A percentile compares a stretch with the other conserved stretches of the same genome.
Conservation (phyloP, 1,284 basidiomycete species). For the Veloboletus limbatus region DNA sequence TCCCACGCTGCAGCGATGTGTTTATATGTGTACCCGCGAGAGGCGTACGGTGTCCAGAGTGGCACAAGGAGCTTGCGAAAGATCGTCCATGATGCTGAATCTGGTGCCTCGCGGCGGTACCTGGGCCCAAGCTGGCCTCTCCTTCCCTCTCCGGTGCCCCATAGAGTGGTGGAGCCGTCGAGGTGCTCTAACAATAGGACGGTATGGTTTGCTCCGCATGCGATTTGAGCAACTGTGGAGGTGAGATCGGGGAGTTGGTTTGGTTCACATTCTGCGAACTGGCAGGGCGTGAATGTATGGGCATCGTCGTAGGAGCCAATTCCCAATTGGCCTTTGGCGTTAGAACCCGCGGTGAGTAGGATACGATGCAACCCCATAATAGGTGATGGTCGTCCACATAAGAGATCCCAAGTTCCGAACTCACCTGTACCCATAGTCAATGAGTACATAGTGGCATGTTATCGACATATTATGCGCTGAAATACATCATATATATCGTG, state of each 20-base stretch:
- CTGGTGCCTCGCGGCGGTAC: neutral
- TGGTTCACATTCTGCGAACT: conserved; percentile 13
- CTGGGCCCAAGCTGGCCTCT: conserved; percentile 59
- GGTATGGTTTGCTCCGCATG: conserved; percentile 35
- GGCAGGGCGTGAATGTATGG: conserved; percentile 28
- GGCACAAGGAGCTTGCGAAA: conserved; percentile 49
- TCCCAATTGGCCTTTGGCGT: conserved; percentile 34
- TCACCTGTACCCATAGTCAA: neutral
- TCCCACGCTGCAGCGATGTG: conserved; percentile 75
- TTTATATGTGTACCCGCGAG: conserved; percentile 39
- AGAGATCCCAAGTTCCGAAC: too few relatives aligned
- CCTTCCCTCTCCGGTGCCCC: conserved; percentile 66
- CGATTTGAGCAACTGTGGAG: conserved; percentile 18
- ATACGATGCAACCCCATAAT: conserved; percentile 2
- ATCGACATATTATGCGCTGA: conserved; percentile 8
- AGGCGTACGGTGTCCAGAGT: conserved; percentile 28
- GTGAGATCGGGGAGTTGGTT: conserved; percentile 12
- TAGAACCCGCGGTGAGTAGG: conserved; percentile 33
- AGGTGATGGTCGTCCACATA: too few relatives aligned
- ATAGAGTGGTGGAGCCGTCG: conserved; percentile 42
- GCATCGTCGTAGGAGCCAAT: conserved; percentile 28
- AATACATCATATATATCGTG: conserved; percentile 21
- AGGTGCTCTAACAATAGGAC: conserved; percentile 21
- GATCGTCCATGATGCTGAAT: conserved; percentile 29
- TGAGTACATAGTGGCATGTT: too few relatives aligned